phyloP scores from a whole-genome alignment of 163 green algal genomes.

The Chlorella variabilis region DNA sequence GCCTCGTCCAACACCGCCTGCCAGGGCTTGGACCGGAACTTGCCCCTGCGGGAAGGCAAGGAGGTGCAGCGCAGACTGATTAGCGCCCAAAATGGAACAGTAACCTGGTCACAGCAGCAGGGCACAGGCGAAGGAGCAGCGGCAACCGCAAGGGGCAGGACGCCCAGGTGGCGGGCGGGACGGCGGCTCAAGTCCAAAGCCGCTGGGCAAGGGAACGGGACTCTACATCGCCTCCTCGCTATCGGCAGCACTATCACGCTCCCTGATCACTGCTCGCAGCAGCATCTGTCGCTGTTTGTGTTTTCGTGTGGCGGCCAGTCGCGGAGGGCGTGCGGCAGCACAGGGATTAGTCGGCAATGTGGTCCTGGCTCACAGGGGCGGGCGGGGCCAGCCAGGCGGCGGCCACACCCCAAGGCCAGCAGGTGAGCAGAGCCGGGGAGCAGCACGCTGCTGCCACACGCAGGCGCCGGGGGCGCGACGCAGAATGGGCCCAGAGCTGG shows the following conservation, averaged over 20 bases:
- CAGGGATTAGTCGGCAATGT: too few relatives aligned
- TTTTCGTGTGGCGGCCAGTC: too few relatives aligned
- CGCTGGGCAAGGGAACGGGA: too few relatives aligned
- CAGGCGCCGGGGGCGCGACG: neutral
- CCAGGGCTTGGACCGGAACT: constrained; percentile 70
- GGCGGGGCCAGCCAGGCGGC: neutral
- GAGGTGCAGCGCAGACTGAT: too few relatives aligned
- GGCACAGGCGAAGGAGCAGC: too few relatives aligned
- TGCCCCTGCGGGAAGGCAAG: constrained; percentile 52
- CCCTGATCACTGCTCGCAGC: neutral
- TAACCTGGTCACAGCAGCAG: too few relatives aligned
- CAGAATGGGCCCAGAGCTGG: too few relatives aligned
- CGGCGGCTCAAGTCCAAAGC: too few relatives aligned
- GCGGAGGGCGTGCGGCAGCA: too few relatives aligned
- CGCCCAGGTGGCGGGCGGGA: too few relatives aligned
- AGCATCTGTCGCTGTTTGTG: neutral
- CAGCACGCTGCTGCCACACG: neutral
- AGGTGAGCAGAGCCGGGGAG: neutral
- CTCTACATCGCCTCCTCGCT: too few relatives aligned
- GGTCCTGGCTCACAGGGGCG: neutral
- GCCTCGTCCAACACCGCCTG: constrained; percentile 81
- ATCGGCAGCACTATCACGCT: too few relatives aligned
- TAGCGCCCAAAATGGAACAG: neutral
- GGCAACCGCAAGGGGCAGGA: neutral
- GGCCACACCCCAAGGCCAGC: constrained; percentile 12